Evolutionary conservation across 148 eudicot species (phyloP).

Genomic region (Drosera capensis): DNA sequence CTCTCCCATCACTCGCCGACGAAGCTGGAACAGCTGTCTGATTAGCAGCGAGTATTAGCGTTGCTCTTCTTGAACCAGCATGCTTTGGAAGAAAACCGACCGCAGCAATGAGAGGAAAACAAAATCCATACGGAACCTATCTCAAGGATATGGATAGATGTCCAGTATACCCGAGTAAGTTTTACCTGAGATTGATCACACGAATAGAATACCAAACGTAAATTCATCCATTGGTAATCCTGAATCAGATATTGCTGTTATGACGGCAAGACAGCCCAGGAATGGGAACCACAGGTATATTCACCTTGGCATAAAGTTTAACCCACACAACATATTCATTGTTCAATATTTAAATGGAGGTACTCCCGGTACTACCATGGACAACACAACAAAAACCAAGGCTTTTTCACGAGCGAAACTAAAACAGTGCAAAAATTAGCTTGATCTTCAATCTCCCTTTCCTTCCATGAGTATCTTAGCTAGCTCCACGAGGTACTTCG

Average conservation of each 20-base stretch:
- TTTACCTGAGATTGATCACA: not conserved
- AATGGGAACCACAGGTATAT: conserved; percentile 64
- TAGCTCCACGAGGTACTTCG: too few species aligned
- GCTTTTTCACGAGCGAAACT: too few species aligned
- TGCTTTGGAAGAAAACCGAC: conserved; percentile 94
- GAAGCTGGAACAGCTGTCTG: conserved; percentile 65
- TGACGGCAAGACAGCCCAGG: conserved; percentile 88
- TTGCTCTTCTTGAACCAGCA: conserved; percentile 60
- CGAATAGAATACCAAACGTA: conserved; percentile 49
- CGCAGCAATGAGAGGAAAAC: conserved; percentile 16
- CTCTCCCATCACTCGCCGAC: too few species aligned
- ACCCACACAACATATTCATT: conserved; percentile 25
- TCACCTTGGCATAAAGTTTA: conserved; percentile 48
- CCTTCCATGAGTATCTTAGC: too few species aligned
- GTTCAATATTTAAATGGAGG: too few species aligned
- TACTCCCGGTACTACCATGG: too few species aligned
- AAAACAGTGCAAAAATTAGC: too few species aligned
- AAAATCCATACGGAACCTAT: not conserved
- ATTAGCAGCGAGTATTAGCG: conserved; percentile 45
- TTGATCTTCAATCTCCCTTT: too few species aligned
- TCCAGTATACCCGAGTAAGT: not conserved
- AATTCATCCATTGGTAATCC: conserved; percentile 85
- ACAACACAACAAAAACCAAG: too few species aligned
- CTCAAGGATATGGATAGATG: not conserved
- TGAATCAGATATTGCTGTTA: conserved; percentile 85